Evolutionary conservation across 768 basidiomycete species (phyloP), one percentile per base, ranked within the genome.

Genomic region (Kwoniella heveanensis): DNA sequence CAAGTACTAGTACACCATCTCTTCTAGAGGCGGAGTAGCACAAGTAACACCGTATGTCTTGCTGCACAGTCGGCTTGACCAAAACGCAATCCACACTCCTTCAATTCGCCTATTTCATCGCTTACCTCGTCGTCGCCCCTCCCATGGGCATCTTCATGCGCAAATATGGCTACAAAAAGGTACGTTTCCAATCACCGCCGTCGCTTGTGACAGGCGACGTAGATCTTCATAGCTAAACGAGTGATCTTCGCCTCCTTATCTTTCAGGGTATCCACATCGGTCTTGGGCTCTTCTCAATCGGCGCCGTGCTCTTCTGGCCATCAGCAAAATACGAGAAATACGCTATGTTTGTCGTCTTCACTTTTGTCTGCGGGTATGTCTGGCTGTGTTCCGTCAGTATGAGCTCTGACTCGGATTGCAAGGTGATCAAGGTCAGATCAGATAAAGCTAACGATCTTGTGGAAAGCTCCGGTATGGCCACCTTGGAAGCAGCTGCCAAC

Each of bases 61-160:
- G 32, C 13, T 19, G 8, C 50, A 19, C 51, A 53, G 51, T 53
- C 51, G 51, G 51, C 19, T 32, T 53, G n/a, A 62, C 62, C 36
- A 63, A 67, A 37, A 56, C 60, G 1, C 60, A 72, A 47, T 54
- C 61, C 9, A 70, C 72, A 1, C 39, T 70, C 26, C 60, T 73
- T 1, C 72, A 70, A 29, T 68, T 68, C 32, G 72, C 72, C 19
- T 71, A 71, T 37, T 71, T 71, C 27, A 67, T 63, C 44, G 65
- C 68, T 4, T 66, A 70, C 47, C 51, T 70, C 4, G 54, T 67
- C 21, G 62, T 67, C 22, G 65, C 65, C 0, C 69, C 69, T 17
- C 65, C 65, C 13, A 60, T 60, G 57, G 66, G 66, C 17, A 47
- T 70, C 13, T 70, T 73, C 56, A 73, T 73, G 69, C 63, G 72